phyloP scores from a whole-genome alignment of 805 yeast species.

The Peterozyma xylosa region DNA sequence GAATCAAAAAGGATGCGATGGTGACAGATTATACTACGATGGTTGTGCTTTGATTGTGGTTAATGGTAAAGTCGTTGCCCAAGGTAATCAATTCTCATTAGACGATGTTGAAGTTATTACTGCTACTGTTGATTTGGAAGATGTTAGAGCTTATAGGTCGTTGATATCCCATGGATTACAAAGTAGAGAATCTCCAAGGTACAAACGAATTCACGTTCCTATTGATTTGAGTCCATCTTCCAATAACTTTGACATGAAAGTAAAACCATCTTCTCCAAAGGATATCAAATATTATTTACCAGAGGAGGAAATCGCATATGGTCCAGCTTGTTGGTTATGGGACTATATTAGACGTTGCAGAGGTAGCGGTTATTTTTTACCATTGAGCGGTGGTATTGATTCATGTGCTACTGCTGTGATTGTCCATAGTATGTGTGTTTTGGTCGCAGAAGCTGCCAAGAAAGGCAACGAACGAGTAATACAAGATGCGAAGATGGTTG shows the following conservation, averaged over 20 bases:
- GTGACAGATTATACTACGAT: constrained; percentile 93
- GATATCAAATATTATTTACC: constrained; percentile 66
- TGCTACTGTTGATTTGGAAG: constrained; percentile 93
- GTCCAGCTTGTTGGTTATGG: constrained; percentile 99
- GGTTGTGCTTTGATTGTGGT: constrained; percentile 94
- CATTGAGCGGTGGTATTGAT: constrained; percentile 96
- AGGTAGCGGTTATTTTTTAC: constrained; percentile 87
- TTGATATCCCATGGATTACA: constrained; percentile 73
- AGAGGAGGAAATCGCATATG: constrained; percentile 94
- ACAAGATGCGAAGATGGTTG: constrained; percentile 62
- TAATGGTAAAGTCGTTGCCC: constrained; percentile 88
- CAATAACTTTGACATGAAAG: constrained; percentile 49
- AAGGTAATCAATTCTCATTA: constrained; percentile 84
- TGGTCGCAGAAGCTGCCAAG: constrained; percentile 64
- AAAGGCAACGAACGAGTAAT: constrained; percentile 74
- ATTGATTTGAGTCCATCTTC: constrained; percentile 59
- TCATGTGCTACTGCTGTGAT: constrained; percentile 96
- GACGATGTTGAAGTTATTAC: constrained; percentile 89
- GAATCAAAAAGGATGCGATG: constrained; percentile 97
- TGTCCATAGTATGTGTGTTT: constrained; percentile 87
- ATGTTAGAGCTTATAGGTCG: constrained; percentile 76
- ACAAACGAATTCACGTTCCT: constrained; percentile 52
- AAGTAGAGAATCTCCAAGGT: constrained; percentile 32
- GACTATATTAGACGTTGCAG: constrained; percentile 89
- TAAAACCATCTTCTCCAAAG: constrained; percentile 48